Conservation (phyloP, 176 grass and related monocot species). For the Aegilops bicornis region DNA sequence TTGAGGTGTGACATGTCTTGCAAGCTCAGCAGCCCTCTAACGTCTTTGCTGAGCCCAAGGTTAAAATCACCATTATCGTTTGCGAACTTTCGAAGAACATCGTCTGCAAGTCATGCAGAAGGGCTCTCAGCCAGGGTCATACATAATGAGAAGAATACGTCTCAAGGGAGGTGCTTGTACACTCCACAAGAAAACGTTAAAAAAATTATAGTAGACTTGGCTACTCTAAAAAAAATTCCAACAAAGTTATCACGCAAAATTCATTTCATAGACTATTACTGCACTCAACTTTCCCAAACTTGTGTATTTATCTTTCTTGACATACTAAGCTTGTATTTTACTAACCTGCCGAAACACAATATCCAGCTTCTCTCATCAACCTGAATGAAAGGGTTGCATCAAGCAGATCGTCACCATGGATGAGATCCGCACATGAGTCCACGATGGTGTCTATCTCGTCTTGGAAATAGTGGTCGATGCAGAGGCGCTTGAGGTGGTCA, state of each 20-base stretch:
- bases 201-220: neutral
- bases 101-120: neutral
- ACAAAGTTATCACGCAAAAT: neutral
- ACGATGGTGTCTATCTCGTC: constrained; percentile 23
- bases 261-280: neutral
- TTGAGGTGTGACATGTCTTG: constrained; percentile 63
- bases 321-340: neutral
- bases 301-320: neutral
- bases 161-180: neutral
- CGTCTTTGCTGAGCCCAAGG: neutral
- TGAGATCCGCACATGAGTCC: neutral
- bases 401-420: constrained; percentile 6
- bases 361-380: constrained; percentile 47
- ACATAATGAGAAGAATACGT: neutral
- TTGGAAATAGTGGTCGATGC: constrained; percentile 48
- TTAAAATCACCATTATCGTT: constrained; percentile 35
- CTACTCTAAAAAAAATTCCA: neutral
- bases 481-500: constrained; percentile 46
- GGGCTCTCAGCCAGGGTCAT: too few relatives aligned
- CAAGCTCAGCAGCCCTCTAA: constrained; percentile 54
- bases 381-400: constrained; percentile 33
- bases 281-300: neutral
- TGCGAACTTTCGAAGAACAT: constrained; percentile 2
- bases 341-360: constrained; percentile 42
- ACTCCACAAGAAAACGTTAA: neutral